Percentiles rank a stretch among this genome's conserved stretches.
Evolutionary conservation across 2,329 filamentous ascomycete species (phyloP).

Genomic region (Fusarium proliferatum): DNA sequence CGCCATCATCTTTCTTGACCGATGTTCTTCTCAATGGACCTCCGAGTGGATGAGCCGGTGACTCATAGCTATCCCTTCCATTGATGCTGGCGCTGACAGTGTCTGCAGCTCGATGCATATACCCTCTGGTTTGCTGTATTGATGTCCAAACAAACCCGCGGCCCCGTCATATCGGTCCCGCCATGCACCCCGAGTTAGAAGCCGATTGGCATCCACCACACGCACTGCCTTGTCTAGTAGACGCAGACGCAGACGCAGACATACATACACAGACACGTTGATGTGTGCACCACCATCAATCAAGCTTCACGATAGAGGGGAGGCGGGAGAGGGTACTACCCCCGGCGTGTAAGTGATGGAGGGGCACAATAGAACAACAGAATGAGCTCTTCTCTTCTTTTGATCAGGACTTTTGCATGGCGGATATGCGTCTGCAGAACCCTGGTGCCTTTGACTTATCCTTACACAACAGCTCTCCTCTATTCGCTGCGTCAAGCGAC

Average conservation of each 20-base stretch:
- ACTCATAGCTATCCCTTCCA: conserved; percentile 40
- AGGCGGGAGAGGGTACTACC: conserved; percentile 10
- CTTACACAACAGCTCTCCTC: conserved; percentile 31
- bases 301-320: conserved; percentile 27
- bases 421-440: conserved; percentile 23
- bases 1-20: conserved; percentile 1
- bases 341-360: conserved; percentile 38
- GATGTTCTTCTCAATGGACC: conserved; percentile 8
- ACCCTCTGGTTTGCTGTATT: conserved; percentile 45
- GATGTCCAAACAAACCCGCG: conserved; percentile 46
- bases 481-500: conserved; percentile 40
- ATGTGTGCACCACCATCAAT: conserved; percentile 30
- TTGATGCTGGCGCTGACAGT: conserved; percentile 34
- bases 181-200: conserved; percentile 39
- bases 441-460: conserved; percentile 30
- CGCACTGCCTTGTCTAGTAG: conserved; percentile 37
- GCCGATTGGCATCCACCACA: conserved; percentile 45
- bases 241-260: neutral
- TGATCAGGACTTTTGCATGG: conserved; percentile 24
- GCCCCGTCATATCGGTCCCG: conserved; percentile 45
- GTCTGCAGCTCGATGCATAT: conserved; percentile 36
- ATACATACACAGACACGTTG: conserved; percentile 37
- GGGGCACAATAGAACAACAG: conserved; percentile 24
- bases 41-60: conserved; percentile 39
- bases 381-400: conserved; percentile 22